phyloP scores from a whole-genome alignment of 108 stramenopile genomes.

The Mediolabrus comicus region DNA sequence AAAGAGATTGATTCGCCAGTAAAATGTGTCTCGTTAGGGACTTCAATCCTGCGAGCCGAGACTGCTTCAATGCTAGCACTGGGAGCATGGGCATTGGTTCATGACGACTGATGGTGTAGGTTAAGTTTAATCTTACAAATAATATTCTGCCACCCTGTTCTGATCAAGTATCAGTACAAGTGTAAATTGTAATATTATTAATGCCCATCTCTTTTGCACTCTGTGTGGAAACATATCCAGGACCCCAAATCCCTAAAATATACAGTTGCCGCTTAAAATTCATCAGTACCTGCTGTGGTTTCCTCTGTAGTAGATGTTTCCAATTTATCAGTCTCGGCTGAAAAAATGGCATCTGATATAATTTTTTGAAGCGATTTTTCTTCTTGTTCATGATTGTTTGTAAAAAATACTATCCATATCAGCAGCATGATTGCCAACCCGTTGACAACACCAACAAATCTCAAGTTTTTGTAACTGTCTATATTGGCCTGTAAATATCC shows the following conservation, averaged over 20 bases:
- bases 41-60: slow-evolving; percentile 69
- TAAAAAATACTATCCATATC: slow-evolving; percentile 69
- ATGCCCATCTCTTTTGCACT: neutral
- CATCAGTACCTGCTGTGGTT: neutral
- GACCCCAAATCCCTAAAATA: neutral
- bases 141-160: no score
- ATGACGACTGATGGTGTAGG: slow-evolving; percentile 15
- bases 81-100: slow-evolving; percentile 46
- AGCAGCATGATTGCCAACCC: slow-evolving; percentile 60
- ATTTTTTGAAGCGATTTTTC: slow-evolving; percentile 30
- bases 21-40: slow-evolving; percentile 69
- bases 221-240: neutral
- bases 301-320: neutral
- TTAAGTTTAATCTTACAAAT: no score
- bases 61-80: slow-evolving; percentile 73
- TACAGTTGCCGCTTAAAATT: slow-evolving; percentile 16
- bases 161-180: neutral
- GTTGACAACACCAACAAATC: slow-evolving; percentile 60
- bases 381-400: slow-evolving; percentile 44
- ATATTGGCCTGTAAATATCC: slow-evolving; percentile 50
- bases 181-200: neutral
- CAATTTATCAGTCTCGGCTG: neutral
- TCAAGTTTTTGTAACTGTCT: slow-evolving; percentile 54
- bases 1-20: slow-evolving; percentile 14
- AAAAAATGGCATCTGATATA: slow-evolving; percentile 11